Base-by-base conservation (phyloP, 331 rosid genomes). In the Cydonia oblonga region DNA sequence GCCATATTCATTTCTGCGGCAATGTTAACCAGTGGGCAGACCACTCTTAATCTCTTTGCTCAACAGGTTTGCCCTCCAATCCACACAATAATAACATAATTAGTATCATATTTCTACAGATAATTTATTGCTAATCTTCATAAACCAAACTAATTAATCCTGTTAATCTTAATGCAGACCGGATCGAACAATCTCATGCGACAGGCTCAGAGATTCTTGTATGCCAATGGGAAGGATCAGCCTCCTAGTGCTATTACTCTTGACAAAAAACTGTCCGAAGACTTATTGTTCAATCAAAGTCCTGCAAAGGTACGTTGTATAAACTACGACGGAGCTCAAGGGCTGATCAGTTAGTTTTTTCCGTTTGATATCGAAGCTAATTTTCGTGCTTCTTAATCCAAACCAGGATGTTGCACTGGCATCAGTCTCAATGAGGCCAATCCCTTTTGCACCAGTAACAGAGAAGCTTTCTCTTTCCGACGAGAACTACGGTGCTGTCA, bases 1-100 rank as follows among this genome's bases (percentile, higher is more conserved):
- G 87, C 98, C 66, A 66, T 93, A 42, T 93, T 93, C 76, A 57
- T 93, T 79, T 91, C 93, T 76, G 98, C 98, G 2, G 84, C 98
- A 65, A 93, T 93, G 97, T 76, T 87, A 81, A 86, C 84, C 7
- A 86, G 69, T 16, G 98, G 96, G 64, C 95, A 89, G 68, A 89
- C 89, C 77, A 79, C 90, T 78, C 93, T 89, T 22, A 92, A 91
- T 84, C 80, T 89, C 73, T 80, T 89, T 69, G 87, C 98, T 73
- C 84, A 86, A 70, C 92, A 89, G 98, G 98, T 79, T 51, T 51
- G 19, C 20, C 56, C 54, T 51, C 20, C 56, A 51, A 15, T 51
- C 3, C 22, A 40, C 46, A 40, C 15, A 11, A 40, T 38, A 38
- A 38, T 38, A 38, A 38, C 14, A 38, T 10, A 38, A 10, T 40